Percentiles rank a stretch among this genome's conserved stretches.
Evolutionary conservation across 2,329 filamentous ascomycete genomes (phyloP).

Genomic region (Laburnicola sp.): DNA sequence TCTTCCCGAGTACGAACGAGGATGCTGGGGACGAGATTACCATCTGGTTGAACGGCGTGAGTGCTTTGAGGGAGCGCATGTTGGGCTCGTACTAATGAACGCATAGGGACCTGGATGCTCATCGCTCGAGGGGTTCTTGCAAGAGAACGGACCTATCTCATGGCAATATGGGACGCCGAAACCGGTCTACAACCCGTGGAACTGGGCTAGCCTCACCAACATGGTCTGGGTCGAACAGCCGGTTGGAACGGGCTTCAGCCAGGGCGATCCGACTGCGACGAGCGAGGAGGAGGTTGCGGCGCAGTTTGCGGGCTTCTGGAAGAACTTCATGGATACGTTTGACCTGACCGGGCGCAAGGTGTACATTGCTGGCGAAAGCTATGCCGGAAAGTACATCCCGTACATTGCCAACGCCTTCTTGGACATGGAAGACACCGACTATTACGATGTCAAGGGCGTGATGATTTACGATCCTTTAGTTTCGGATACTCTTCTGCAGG

Average conservation of each 20-base stretch:
- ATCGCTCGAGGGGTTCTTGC: slow-evolving; percentile 20
- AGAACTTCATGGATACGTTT: slow-evolving; percentile 25
- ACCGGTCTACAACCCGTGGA: slow-evolving; percentile 18
- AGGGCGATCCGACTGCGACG: slow-evolving; percentile 20
- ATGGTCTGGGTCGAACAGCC: slow-evolving; percentile 26
- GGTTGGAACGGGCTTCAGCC: slow-evolving; percentile 21
- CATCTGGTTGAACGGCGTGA: slow-evolving; percentile 28
- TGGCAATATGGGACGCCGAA: slow-evolving; percentile 21
- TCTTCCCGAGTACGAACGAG: slow-evolving; percentile 28
- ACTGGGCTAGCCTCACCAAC: slow-evolving; percentile 25
- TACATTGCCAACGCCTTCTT: slow-evolving; percentile 22
- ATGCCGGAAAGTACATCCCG: slow-evolving; percentile 25
- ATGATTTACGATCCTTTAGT: slow-evolving; percentile 24
- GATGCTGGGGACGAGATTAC: slow-evolving; percentile 21
- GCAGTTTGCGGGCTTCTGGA: slow-evolving; percentile 23
- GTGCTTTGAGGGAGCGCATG: not conserved
- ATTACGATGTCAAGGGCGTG: slow-evolving; percentile 17
- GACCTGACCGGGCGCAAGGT: slow-evolving; percentile 25
- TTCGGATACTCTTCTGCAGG: slow-evolving; percentile 10
- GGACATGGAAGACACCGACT: slow-evolving; percentile 37
- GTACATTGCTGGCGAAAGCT: slow-evolving; percentile 22
- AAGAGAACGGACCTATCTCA: slow-evolving; percentile 19
- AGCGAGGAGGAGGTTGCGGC: slow-evolving; percentile 23
- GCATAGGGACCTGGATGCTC: slow-evolving; percentile 12
- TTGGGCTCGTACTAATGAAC: too few species aligned